Evolutionary conservation across 2,329 filamentous ascomycete genomes (phyloP).

Genomic region (Biscogniauxia sp.): DNA sequence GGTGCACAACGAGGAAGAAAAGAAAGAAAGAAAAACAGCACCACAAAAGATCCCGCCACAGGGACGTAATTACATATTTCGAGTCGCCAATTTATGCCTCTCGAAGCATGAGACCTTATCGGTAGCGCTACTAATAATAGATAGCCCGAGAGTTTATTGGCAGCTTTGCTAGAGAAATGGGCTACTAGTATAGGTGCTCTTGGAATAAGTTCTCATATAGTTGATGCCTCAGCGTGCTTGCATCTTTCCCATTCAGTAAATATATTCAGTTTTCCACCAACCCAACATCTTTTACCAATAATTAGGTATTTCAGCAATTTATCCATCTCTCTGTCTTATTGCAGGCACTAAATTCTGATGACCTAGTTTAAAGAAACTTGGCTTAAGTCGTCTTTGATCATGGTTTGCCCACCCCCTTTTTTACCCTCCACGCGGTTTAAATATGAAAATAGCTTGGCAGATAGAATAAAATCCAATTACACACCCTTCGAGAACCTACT

Average conservation of each 20-base stretch:
- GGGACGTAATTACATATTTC: neutral
- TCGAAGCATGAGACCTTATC: neutral
- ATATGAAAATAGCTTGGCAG: too few relatives aligned
- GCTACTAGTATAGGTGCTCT: neutral
- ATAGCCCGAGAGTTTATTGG: neutral
- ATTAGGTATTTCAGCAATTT: too few relatives aligned
- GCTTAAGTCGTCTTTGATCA: too few relatives aligned
- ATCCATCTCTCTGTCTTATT: too few relatives aligned
- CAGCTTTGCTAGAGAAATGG: neutral
- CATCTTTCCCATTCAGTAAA: neutral
- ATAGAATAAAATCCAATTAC: too few relatives aligned
- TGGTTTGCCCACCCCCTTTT: too few relatives aligned
- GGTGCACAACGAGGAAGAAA: neutral
- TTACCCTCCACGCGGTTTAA: too few relatives aligned
- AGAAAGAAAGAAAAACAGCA: neutral
- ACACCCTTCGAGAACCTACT: neutral
- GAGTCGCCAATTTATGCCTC: neutral
- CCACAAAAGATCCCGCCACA: neutral
- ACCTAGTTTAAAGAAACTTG: too few relatives aligned
- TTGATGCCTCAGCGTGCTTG: neutral
- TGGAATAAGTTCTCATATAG: neutral
- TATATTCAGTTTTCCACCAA: neutral
- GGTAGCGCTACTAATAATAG: neutral
- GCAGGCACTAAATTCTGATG: too few relatives aligned
- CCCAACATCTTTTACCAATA: neutral